Base-by-base conservation (phyloP, 768 basidiomycete species). In the Psilocybe sp. region DNA sequence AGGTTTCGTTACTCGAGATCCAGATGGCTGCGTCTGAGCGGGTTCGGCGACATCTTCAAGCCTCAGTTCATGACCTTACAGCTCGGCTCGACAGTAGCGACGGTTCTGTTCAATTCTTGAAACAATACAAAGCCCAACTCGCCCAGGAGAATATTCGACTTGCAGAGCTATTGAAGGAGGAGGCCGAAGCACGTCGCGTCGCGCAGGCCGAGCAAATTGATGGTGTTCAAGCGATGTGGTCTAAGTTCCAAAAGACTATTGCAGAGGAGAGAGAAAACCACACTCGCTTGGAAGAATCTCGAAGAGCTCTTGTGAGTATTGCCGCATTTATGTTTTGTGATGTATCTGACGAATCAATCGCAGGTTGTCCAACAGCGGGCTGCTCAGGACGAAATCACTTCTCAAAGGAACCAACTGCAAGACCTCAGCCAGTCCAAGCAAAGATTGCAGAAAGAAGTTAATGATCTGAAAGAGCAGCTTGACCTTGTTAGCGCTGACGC, bases 21-120 rank as follows among this genome's bases (percentile, higher is more conserved):
- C 81, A 82, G 60, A 85, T 87, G 74, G 77, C 74, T 1, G 82
- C 83, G 9, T 86, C 85, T 0, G 80, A 82, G 19, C 79, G 85
- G 18, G 80, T 87, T 48, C 70, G 85, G 23, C 79, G 76, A 40
- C 84, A 87, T 57, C 69, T 87, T 9, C 82, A 86, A 57, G 69
- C 69, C 4, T 79, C 82, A 1, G 63, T 87, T 33, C 75, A 75
- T 4, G 82, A 84, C 28, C 69, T 87, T 57, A 80, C 78, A 3
- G 69, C 74, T 14, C 82, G 85, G 47, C 66, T 87, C 34, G 82
- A 85, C 59, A 79, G 73, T 46, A 80, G 73, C 53, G 84, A 87
- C 54, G 85, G 81, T 4, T 84, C 85, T 1, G 82, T 80, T 56
- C 77, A 82, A 56, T 84, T 77, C 43, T 61, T 87, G 31, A 78